Percentiles rank a stretch among this genome's conserved stretches.
phyloP scores from a whole-genome alignment of 2,329 filamentous ascomycete genomes.

The Penicillium sp. region DNA sequence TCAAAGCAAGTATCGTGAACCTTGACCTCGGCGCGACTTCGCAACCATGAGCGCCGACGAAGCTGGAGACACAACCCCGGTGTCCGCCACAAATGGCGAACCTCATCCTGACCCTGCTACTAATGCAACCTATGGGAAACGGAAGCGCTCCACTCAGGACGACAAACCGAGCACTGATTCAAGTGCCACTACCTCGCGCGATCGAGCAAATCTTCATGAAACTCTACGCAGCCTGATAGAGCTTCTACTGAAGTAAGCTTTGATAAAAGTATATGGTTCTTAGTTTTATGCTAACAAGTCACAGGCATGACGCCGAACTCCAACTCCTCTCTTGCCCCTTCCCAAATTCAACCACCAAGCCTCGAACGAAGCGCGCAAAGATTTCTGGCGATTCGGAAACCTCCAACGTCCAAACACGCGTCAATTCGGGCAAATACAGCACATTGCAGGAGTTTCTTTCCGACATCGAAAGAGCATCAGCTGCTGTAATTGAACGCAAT shows the following conservation, averaged over 20 bases:
- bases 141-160: slow-evolving; percentile 42
- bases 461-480: slow-evolving; percentile 44
- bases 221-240: slow-evolving; percentile 39
- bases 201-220: slow-evolving; percentile 36
- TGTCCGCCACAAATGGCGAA: slow-evolving; percentile 39
- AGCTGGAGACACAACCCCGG: slow-evolving; percentile 30
- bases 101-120: slow-evolving; percentile 31
- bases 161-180: slow-evolving; percentile 31
- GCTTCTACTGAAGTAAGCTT: slow-evolving; percentile 34
- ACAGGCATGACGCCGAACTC: slow-evolving; percentile 47
- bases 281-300: slow-evolving; percentile 22
- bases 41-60: slow-evolving; percentile 42
- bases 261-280: neutral
- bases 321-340: slow-evolving; percentile 44
- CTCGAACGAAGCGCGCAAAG: slow-evolving; percentile 46
- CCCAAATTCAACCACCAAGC: slow-evolving; percentile 38
- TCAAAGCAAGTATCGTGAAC: slow-evolving; percentile 15
- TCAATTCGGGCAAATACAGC: slow-evolving; percentile 40
- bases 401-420: slow-evolving; percentile 41
- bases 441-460: slow-evolving; percentile 44
- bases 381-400: slow-evolving; percentile 37
- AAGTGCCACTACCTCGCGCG: slow-evolving; percentile 27
- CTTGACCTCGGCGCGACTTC: slow-evolving; percentile 25
- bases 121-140: slow-evolving; percentile 41
- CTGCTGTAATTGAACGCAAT: slow-evolving; percentile 39